A percentile compares a stretch with the other conserved stretches of the same genome.
Conservation (phyloP, 129 eudicot species). For the Tagetes erecta region DNA sequence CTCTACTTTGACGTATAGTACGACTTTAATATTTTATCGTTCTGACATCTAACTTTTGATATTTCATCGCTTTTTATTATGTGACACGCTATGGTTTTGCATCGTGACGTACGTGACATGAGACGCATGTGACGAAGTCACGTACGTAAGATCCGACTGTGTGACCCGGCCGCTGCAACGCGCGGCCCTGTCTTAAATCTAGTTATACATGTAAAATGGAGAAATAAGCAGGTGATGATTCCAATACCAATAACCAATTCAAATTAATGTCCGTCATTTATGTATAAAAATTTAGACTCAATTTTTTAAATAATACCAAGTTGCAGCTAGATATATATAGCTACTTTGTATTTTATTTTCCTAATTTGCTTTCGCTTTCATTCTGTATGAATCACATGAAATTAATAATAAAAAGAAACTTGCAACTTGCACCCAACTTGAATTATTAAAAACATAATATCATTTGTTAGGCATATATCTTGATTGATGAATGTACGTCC, state of each 20-base stretch:
- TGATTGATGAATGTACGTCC: not conserved
- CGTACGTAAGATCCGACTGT: too few species aligned
- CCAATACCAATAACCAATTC: constrained; percentile 13
- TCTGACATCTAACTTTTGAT: too few species aligned
- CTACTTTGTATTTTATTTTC: constrained; percentile 7
- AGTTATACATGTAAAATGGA: too few species aligned
- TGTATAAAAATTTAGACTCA: not conserved
- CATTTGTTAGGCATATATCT: not conserved
- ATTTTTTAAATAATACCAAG: constrained; percentile 5
- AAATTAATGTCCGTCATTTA: not conserved
- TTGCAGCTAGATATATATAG: not conserved
- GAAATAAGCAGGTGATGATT: too few species aligned
- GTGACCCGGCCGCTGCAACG: too few species aligned
- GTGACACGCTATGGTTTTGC: too few species aligned
- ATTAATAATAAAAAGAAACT: constrained; percentile 17
- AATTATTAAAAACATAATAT: not conserved
- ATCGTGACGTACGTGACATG: too few species aligned
- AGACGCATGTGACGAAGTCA: too few species aligned
- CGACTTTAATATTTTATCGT: too few species aligned
- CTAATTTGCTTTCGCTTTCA: constrained; percentile 22
- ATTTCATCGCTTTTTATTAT: too few species aligned
- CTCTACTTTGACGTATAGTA: too few species aligned
- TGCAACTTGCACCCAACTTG: constrained; percentile 39
- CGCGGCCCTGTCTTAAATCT: too few species aligned
- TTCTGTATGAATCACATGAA: constrained; percentile 13